These are phyloP conservation scores for Pichia sp. DNA, from an alignment of 1,139 yeast genomes.

Conservation along the genomic window DNA sequence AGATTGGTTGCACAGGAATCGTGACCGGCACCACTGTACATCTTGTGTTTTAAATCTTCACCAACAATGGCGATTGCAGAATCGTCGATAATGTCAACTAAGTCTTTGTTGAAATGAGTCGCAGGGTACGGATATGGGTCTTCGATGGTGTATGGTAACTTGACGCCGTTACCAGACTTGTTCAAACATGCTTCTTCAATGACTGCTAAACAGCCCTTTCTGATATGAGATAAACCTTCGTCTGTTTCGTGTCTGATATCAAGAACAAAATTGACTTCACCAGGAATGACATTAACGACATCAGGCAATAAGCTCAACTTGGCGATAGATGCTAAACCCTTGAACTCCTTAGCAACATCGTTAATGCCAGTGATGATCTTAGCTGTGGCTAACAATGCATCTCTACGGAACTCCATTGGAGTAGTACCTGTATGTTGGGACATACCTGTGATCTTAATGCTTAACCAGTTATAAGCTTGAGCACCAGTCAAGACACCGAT, in stretches of 20 bases:
- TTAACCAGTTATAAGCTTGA: constrained; percentile 66
- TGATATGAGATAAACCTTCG: constrained; percentile 39
- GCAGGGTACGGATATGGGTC: constrained; percentile 61
- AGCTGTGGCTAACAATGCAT: constrained; percentile 59
- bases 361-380: constrained; percentile 54
- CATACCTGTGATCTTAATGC: constrained; percentile 52
- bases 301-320: constrained; percentile 55
- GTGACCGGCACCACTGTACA: constrained; percentile 73
- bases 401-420: constrained; percentile 61
- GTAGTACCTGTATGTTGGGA: constrained; percentile 78
- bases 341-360: constrained; percentile 50
- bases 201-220: constrained; percentile 40
- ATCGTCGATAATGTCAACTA: constrained; percentile 49
- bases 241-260: constrained; percentile 60
- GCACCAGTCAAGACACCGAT: constrained; percentile 69
- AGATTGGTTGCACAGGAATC: constrained; percentile 61
- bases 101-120: constrained; percentile 50
- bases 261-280: constrained; percentile 52
- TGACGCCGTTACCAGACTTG: constrained; percentile 38
- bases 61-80: constrained; percentile 53
- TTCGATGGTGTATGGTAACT: constrained; percentile 41
- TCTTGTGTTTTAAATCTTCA: constrained; percentile 39
- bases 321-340: constrained; percentile 62
- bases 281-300: constrained; percentile 67
- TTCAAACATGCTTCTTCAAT: constrained; percentile 33